These are phyloP conservation scores for Blastocrithidia nonstop DNA, from an alignment of 208 protist species.

Conservation along the genomic window DNA sequence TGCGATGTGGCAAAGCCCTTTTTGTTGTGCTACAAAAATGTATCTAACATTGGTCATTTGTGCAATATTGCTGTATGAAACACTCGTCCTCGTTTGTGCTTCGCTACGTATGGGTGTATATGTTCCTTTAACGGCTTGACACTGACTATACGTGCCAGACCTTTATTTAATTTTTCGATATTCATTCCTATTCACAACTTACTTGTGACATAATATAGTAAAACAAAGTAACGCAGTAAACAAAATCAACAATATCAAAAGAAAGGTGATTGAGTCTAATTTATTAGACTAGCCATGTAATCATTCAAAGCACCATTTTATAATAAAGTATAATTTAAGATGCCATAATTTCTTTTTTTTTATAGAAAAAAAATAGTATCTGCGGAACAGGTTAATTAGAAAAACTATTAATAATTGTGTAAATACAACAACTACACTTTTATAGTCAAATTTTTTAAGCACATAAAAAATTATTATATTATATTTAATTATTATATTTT, in stretches of 20 bases:
- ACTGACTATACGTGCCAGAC: conserved; percentile 47
- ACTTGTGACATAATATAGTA: background rate
- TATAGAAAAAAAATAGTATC: background rate
- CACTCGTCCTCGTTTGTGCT: conserved; percentile 33
- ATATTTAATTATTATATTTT: no score
- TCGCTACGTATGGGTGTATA: conserved; percentile 20
- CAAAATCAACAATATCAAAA: conserved; percentile 10
- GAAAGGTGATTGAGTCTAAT: background rate
- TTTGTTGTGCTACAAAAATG: conserved; percentile 41
- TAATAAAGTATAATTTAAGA: background rate
- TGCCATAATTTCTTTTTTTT: background rate
- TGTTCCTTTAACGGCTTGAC: conserved; percentile 21
- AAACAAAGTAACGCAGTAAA: background rate
- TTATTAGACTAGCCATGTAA: no score
- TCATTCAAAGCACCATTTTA: background rate
- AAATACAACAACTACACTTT: no score
- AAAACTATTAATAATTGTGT: background rate
- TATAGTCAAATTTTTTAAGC: no score
- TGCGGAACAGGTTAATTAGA: background rate
- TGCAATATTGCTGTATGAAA: conserved; percentile 67
- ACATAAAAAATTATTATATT: no score
- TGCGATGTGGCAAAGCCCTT: conserved; percentile 68
- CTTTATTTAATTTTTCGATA: conserved; percentile 58
- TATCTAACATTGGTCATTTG: conserved; percentile 37
- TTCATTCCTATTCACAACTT: conserved; percentile 5